Evolutionary conservation across 2,329 filamentous ascomycete genomes (phyloP).

Genomic region (Fusarium robinianum): DNA sequence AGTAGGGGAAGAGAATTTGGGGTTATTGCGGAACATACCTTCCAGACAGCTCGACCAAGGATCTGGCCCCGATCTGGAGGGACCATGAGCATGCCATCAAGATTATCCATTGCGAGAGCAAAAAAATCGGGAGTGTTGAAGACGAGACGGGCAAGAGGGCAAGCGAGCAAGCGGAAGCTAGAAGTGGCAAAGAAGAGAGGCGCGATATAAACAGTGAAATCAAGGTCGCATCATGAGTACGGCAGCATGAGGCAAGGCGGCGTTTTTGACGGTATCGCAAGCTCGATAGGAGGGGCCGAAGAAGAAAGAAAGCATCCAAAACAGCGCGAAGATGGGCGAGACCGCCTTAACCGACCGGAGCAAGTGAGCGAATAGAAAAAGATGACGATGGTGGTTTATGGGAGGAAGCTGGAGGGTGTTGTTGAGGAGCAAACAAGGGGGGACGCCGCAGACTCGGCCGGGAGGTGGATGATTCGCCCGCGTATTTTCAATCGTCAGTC

Average conservation of each 20-base stretch:
- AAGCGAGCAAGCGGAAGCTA: slow-evolving; percentile 1
- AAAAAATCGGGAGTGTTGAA: slow-evolving; percentile 1
- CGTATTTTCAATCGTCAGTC: slow-evolving; percentile 18
- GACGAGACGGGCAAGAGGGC: neutral
- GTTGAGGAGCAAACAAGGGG: slow-evolving; percentile 24
- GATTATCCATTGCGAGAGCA: slow-evolving; percentile 41
- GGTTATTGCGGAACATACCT: slow-evolving; percentile 45
- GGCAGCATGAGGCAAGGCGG: slow-evolving; percentile 17
- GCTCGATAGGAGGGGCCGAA: too few relatives aligned
- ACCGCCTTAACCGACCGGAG: slow-evolving; percentile 7
- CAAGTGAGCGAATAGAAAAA: slow-evolving; percentile 19
- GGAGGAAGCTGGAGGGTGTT: too few relatives aligned
- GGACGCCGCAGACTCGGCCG: slow-evolving; percentile 32
- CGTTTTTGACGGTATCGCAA: too few relatives aligned
- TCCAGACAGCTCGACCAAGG: slow-evolving; percentile 56
- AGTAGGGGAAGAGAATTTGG: slow-evolving; percentile 1
- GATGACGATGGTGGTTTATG: slow-evolving; percentile 25
- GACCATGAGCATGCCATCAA: slow-evolving; percentile 54
- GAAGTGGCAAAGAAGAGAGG: slow-evolving; percentile 2
- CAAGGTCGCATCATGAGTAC: slow-evolving; percentile 35
- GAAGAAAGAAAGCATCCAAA: slow-evolving; percentile 3
- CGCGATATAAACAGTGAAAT: slow-evolving; percentile 16
- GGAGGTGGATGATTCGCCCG: slow-evolving; percentile 26
- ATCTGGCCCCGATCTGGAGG: slow-evolving; percentile 57
- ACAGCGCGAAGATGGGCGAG: slow-evolving; percentile 9